Conservation (phyloP, 495 filamentous ascomycete genomes). For the Penicillium mononematosum region DNA sequence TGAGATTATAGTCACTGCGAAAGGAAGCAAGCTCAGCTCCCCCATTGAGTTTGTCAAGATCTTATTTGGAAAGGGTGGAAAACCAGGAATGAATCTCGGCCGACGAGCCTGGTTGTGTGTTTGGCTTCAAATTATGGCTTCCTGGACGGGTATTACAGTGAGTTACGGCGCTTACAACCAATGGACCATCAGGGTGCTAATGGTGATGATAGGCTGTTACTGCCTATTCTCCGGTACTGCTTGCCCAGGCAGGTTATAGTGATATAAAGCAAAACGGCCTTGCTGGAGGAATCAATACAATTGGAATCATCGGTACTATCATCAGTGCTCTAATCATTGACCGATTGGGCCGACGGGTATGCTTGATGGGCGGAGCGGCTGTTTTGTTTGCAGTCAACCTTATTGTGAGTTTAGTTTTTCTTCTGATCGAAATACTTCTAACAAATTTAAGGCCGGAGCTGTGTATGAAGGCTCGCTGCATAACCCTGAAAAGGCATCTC, state of each 20-base stretch:
- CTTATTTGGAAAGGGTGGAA: conserved; percentile 33
- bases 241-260: conserved; percentile 45
- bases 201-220: conserved; percentile 37
- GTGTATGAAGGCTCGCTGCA: conserved; percentile 41
- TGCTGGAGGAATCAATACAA: conserved; percentile 53
- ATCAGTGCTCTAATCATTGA: conserved; percentile 55
- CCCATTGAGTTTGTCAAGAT: conserved; percentile 41
- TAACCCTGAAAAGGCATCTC: conserved; percentile 28
- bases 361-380: conserved; percentile 42
- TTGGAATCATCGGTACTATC: conserved; percentile 54
- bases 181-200: conserved; percentile 5
- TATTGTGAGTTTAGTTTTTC: conserved; percentile 25
- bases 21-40: conserved; percentile 36
- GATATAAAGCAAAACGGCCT: conserved; percentile 49
- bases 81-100: conserved; percentile 33
- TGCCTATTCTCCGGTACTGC: conserved; percentile 42
- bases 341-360: conserved; percentile 47
- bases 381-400: conserved; percentile 35
- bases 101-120: conserved; percentile 50
- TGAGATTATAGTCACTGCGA: conserved; percentile 38
- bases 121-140: conserved; percentile 55
- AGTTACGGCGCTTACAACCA: conserved; percentile 7
- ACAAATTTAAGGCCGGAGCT: conserved; percentile 30
- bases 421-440: neutral
- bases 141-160: conserved; percentile 52